These are phyloP conservation scores for Austroboletus olivaceoglutinosus DNA, from an alignment of 1,284 basidiomycete species.

Conservation along the genomic window DNA sequence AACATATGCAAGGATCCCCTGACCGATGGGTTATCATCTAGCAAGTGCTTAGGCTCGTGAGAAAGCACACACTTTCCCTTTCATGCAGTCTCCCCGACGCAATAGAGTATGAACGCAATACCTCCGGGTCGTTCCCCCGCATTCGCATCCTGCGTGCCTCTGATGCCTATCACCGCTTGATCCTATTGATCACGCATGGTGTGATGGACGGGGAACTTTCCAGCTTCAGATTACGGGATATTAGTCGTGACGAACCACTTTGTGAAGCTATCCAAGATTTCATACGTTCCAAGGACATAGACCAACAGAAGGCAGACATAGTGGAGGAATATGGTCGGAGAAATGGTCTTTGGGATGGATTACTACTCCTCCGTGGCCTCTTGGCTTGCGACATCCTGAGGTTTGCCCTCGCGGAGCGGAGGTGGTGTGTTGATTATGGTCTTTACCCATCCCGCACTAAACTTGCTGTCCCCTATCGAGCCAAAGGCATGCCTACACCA, in stretches of 20 bases:
- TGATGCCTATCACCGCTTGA: constrained; percentile 17
- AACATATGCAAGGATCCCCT: constrained; percentile 42
- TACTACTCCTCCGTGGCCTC: constrained; percentile 44
- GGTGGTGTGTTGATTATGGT: constrained; percentile 51
- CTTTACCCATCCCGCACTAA: constrained; percentile 35
- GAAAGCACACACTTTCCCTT: constrained; percentile 9
- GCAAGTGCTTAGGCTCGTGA: constrained; percentile 34
- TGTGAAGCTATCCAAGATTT: constrained; percentile 20
- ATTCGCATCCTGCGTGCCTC: constrained; percentile 28
- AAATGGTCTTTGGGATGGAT: constrained; percentile 26
- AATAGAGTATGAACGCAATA: constrained; percentile 4
- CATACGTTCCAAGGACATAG: constrained; percentile 11
- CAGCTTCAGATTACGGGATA: constrained; percentile 14
- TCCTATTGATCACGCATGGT: constrained; percentile 22
- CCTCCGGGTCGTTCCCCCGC: constrained; percentile 27
- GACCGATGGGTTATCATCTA: constrained; percentile 47
- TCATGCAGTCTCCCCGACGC: background rate
- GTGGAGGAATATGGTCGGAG: constrained; percentile 13
- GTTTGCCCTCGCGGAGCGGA: constrained; percentile 38
- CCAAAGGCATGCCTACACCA: too few relatives aligned
- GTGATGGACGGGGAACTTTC: constrained; percentile 24
- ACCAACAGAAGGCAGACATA: background rate
- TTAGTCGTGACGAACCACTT: constrained; percentile 3
- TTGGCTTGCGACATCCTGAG: constrained; percentile 40
- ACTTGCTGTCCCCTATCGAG: constrained; percentile 23